Percentiles rank a stretch among this genome's conserved stretches.
These are phyloP conservation scores for Pluteus cervinus DNA, from an alignment of 768 basidiomycete species.

Conservation along the genomic window DNA sequence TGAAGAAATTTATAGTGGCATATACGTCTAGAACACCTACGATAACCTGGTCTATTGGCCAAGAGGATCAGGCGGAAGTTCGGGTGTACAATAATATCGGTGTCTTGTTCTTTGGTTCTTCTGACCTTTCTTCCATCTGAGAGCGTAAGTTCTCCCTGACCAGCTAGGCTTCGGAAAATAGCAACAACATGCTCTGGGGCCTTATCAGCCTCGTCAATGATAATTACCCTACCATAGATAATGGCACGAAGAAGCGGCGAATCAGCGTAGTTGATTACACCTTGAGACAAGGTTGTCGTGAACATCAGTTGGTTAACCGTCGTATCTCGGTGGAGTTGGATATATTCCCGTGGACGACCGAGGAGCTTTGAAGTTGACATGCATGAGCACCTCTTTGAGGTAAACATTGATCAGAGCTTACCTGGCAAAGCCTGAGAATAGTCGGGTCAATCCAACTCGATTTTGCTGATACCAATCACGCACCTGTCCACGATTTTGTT, in stretches of 20 bases:
- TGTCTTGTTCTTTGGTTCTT: slow-evolving; percentile 35
- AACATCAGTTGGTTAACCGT: slow-evolving; percentile 71
- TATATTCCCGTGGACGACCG: slow-evolving; percentile 58
- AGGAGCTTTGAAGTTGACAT: slow-evolving; percentile 38
- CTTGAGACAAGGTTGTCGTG: slow-evolving; percentile 52
- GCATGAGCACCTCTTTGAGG: background rate
- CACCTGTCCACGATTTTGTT: slow-evolving; percentile 64
- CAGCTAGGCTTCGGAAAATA: slow-evolving; percentile 63
- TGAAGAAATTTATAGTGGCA: background rate
- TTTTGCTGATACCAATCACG: slow-evolving; percentile 12
- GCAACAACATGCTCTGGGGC: slow-evolving; percentile 70
- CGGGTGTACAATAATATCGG: slow-evolving; percentile 56
- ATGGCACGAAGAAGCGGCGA: slow-evolving; percentile 65
- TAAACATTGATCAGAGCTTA: slow-evolving; percentile 13
- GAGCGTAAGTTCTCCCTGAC: slow-evolving; percentile 57
- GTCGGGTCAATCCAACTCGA: too few species aligned
- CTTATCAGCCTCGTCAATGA: slow-evolving; percentile 71
- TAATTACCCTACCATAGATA: slow-evolving; percentile 53
- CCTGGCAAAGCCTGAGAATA: slow-evolving; percentile 45
- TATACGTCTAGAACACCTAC: slow-evolving; percentile 26
- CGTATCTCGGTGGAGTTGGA: slow-evolving; percentile 65
- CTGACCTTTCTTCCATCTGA: slow-evolving; percentile 58
- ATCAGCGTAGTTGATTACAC: slow-evolving; percentile 54
- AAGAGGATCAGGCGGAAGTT: slow-evolving; percentile 59
- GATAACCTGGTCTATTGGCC: slow-evolving; percentile 67